Percentiles rank a stretch among this genome's conserved stretches.
Conservation (phyloP, 805 yeast genomes). For the Ogataea ramenticola region DNA sequence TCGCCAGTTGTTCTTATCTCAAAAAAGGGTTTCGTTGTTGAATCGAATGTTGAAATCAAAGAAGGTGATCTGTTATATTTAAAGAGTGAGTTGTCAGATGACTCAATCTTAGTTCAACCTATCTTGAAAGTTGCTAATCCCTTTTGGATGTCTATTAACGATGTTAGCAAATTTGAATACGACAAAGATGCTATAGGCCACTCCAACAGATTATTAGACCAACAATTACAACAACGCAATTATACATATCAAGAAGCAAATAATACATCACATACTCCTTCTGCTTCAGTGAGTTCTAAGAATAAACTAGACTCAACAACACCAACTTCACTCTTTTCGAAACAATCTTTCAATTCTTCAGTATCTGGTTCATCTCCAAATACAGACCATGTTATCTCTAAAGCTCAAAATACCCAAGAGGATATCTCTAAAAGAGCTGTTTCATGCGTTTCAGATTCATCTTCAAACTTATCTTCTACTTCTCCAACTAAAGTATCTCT, state of each 20-base stretch:
- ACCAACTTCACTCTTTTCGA: not conserved
- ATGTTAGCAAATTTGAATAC: conserved; percentile 15
- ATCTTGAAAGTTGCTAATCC: conserved; percentile 36
- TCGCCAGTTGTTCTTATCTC: not conserved
- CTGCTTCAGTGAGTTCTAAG: not conserved
- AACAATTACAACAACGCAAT: not conserved
- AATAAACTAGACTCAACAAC: not conserved
- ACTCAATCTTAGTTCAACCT: conserved; percentile 52
- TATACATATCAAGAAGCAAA: not conserved
- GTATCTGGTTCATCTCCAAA: not conserved
- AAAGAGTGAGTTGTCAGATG: conserved; percentile 34
- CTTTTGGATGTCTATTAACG: conserved; percentile 47
- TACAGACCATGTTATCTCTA: not conserved
- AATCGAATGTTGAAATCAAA: conserved; percentile 34
- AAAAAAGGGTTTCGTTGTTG: conserved; percentile 30
- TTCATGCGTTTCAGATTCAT: not conserved
- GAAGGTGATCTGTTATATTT: conserved; percentile 49
- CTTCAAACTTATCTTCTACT: not conserved
- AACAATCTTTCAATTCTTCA: not conserved
- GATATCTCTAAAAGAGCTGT: conserved; percentile 1
- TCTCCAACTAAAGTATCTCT: not conserved
- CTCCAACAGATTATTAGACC: not conserved
- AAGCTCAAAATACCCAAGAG: not conserved
- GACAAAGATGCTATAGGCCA: not conserved
- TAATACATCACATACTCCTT: not conserved